Base-by-base conservation (phyloP, 371 early-diverging fungal species). In the Batrachochytrium dendrobatidis region DNA sequence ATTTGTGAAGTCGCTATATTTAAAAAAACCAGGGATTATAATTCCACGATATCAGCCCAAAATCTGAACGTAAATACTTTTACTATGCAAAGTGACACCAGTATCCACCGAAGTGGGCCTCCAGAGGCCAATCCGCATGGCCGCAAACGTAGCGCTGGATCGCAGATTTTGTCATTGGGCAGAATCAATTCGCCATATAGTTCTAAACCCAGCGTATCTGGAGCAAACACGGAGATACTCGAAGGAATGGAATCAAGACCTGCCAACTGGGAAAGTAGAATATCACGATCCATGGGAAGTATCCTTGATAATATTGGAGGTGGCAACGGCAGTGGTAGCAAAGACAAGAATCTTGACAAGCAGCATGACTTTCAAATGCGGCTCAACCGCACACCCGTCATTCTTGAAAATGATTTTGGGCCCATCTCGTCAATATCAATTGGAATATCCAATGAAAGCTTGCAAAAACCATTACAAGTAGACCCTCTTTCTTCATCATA, bases 81-180 rank as follows among this genome's bases (percentile, higher is more conserved):
- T n/a, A n/a, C n/a, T n/a, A 39, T 39, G 39, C 39, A 39, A 12
- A 39, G 39, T n/a, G 39, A 39, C 15, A n/a, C 39, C 15, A 39
- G 39, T n/a, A 12, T 15, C 15, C 39, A n/a, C 39, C 39, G 39
- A 12, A 39, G 39, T n/a, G n/a, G 15, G n/a, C 39, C n/a, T n/a
- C 12, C n/a, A 12, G 39, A 12, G 39, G 39, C 15, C 12, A 39
- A 15, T n/a, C 39, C 39, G 39, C 39, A 39, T n/a, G 39, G 39
- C n/a, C 39, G 39, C 39, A n/a, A 12, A 39, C 39, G 39, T n/a
- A 39, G 39, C 39, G 39, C 39, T n/a, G 39, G 39, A 39, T 39
- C 39, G 39, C 39, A 39, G 39, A 39, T 39, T 39, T n/a, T 39
- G 39, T 39, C n/a, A 15, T 15, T n/a, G 12, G 39, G 39, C 39